Evolutionary conservation across 2,329 filamentous ascomycete genomes (phyloP).

Genomic region (Trichoderma lentiforme): DNA sequence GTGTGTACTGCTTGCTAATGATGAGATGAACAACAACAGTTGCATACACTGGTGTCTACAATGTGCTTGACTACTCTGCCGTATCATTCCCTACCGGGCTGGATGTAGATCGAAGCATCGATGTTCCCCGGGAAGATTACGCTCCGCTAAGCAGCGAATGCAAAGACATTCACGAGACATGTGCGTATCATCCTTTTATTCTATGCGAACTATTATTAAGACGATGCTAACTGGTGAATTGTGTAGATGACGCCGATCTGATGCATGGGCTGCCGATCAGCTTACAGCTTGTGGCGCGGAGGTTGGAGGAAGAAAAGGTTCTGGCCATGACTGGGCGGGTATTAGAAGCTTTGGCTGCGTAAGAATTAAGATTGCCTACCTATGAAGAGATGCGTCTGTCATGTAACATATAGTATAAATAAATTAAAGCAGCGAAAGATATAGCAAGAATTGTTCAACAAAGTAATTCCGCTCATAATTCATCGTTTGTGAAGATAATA

Average conservation of each 20-base stretch:
- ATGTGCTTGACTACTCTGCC: constrained; percentile 47
- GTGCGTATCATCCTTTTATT: constrained; percentile 32
- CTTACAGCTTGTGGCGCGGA: constrained; percentile 42
- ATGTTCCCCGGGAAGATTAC: constrained; percentile 31
- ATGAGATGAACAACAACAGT: constrained; percentile 31
- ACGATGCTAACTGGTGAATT: neutral
- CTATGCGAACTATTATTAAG: neutral
- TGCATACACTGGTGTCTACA: constrained; percentile 49
- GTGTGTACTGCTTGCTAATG: neutral
- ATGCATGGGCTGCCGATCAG: constrained; percentile 44
- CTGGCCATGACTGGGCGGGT: constrained; percentile 33
- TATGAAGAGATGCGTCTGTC: neutral
- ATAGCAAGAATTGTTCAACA: neutral
- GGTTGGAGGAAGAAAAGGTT: constrained; percentile 41
- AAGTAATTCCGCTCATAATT: neutral
- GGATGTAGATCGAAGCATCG: constrained; percentile 38
- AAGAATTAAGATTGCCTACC: neutral
- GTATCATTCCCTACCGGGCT: constrained; percentile 47
- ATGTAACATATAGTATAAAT: neutral
- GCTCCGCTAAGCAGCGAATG: constrained; percentile 37
- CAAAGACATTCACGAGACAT: constrained; percentile 39
- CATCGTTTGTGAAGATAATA: neutral
- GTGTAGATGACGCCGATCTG: constrained; percentile 36
- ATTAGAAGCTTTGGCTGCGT: constrained; percentile 21
- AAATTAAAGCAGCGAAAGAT: neutral